Conservation (phyloP, 768 basidiomycete genomes). For the button mushroom (Agaricus bisporus) region DNA sequence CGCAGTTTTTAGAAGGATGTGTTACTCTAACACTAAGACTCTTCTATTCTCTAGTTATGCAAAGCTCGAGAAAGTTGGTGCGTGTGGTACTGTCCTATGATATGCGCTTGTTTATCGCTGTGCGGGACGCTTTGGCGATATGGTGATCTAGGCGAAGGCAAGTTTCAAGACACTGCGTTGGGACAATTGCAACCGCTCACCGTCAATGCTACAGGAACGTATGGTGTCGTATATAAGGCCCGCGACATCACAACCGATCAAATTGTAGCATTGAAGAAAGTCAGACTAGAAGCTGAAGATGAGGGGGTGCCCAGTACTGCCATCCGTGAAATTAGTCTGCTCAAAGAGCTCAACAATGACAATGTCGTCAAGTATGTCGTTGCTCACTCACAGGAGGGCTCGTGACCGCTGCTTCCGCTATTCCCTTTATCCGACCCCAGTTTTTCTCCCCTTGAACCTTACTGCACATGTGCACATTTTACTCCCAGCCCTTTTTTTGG, state of each 20-base stretch:
- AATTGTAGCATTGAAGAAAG: slow-evolving; percentile 98
- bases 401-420: too few species aligned
- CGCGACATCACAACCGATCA: slow-evolving; percentile 70
- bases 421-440: too few species aligned
- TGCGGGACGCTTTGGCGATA: slow-evolving; percentile 12
- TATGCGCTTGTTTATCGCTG: slow-evolving; percentile 5
- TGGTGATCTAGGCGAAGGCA: slow-evolving; percentile 37
- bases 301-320: slow-evolving; percentile 98
- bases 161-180: background rate
- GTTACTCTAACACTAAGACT: slow-evolving; percentile 13
- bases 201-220: slow-evolving; percentile 63
- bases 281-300: slow-evolving; percentile 95
- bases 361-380: slow-evolving; percentile 82
- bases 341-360: slow-evolving; percentile 95
- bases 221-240: slow-evolving; percentile 98
- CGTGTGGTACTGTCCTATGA: slow-evolving; percentile 31
- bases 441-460: too few species aligned
- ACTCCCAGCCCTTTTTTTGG: background rate
- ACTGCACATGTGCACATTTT: background rate
- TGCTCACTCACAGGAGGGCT: background rate
- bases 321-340: slow-evolving; percentile 93
- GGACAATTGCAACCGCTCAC: background rate
- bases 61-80: slow-evolving; percentile 98
- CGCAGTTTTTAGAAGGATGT: slow-evolving; percentile 14
- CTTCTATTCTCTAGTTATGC: slow-evolving; percentile 60